Percentiles rank a stretch among this genome's conserved stretches.
Evolutionary conservation across 2,329 filamentous ascomycete genomes (phyloP).

Genomic region (Pestalotiopsis sp.): DNA sequence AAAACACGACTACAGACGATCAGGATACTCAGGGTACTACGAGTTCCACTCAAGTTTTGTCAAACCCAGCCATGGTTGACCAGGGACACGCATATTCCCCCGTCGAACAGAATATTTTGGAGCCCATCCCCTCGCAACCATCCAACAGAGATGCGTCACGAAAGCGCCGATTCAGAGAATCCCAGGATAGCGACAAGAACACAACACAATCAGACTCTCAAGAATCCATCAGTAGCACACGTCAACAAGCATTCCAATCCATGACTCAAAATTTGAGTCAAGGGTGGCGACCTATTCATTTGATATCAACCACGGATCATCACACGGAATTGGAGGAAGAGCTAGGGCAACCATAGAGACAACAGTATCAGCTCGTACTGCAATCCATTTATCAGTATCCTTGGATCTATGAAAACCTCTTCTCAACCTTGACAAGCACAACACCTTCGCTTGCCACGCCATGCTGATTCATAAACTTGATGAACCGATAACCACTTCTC

Average conservation of each 20-base stretch:
- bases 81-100: background rate
- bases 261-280: constrained; percentile 2
- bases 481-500: constrained; percentile 73
- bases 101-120: background rate
- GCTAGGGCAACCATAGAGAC: constrained; percentile 23
- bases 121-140: background rate
- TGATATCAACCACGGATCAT: constrained; percentile 42
- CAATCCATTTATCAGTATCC: too few species aligned
- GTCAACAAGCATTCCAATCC: background rate
- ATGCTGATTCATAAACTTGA: constrained; percentile 73
- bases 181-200: background rate
- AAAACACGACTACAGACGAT: background rate
- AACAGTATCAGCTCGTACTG: too few species aligned
- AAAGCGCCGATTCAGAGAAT: background rate
- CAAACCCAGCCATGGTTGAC: background rate
- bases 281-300: constrained; percentile 26
- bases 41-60: background rate
- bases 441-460: constrained; percentile 69
- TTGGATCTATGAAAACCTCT: constrained; percentile 20
- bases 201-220: background rate
- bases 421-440: constrained; percentile 77
- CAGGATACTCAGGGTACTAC: background rate
- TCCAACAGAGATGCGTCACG: background rate
- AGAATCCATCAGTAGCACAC: background rate
- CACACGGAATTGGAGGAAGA: constrained; percentile 39